Evolutionary conservation across 257 asterid genomes (phyloP).

Genomic region (Jacaranda mimosifolia): DNA sequence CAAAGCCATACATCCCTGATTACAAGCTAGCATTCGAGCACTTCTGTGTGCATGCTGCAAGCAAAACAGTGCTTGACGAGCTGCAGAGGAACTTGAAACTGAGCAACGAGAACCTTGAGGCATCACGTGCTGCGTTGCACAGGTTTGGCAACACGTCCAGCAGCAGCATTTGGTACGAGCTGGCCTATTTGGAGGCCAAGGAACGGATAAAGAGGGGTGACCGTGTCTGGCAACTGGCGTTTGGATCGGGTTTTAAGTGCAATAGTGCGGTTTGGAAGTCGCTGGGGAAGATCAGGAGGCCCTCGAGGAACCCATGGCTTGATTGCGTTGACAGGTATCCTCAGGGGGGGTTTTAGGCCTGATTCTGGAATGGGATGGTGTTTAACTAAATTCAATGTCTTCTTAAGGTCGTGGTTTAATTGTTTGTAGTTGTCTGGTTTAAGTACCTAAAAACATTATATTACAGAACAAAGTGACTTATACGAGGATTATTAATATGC

Average conservation of each 20-base stretch:
- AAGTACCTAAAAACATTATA: background rate
- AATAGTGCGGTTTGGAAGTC: constrained; percentile 92
- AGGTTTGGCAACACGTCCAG: constrained; percentile 96
- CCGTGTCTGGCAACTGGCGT: constrained; percentile 89
- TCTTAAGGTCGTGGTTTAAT: background rate
- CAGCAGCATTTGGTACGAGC: constrained; percentile 95
- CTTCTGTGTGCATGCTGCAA: constrained; percentile 89
- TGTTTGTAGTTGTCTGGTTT: constrained; percentile 2
- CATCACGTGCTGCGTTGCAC: constrained; percentile 76
- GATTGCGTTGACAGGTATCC: constrained; percentile 72
- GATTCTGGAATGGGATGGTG: background rate
- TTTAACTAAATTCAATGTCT: background rate
- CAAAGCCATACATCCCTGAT: constrained; percentile 90
- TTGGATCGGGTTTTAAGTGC: constrained; percentile 97
- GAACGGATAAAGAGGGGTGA: constrained; percentile 72
- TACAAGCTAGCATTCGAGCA: constrained; percentile 97
- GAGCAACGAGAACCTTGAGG: constrained; percentile 78
- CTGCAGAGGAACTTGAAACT: constrained; percentile 87
- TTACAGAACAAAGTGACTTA: constrained; percentile 18
- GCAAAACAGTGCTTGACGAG: constrained; percentile 86
- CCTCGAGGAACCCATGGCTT: constrained; percentile 74
- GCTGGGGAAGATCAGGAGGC: constrained; percentile 49
- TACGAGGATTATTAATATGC: background rate
- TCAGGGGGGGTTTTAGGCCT: constrained; percentile 33
- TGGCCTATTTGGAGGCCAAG: constrained; percentile 92